Evolutionary conservation across 2,329 filamentous ascomycete species (phyloP), one percentile per base, ranked within the genome.

Genomic region (Zymoseptoria brevis): DNA sequence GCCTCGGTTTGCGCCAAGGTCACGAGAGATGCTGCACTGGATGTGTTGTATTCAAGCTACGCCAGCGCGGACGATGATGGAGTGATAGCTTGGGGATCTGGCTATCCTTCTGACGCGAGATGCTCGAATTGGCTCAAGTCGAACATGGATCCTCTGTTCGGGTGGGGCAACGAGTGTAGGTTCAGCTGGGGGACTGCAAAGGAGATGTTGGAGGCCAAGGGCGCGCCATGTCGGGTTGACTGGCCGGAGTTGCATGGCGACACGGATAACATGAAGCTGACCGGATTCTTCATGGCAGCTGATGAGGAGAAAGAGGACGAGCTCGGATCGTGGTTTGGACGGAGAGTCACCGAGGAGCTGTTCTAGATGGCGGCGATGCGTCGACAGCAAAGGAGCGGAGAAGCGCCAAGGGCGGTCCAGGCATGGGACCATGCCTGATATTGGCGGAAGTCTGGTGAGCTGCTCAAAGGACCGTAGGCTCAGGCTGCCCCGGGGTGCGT

Each of bases 171-270:
- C 22, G 92, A 97, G 75, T 96, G 90, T 72, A 82, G 94, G 4
- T 97, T 96, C 71, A 96, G 91, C 70, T 99, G 94, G 94, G 89
- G 88, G 0, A 97, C 94, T 0, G 89, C 89, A 1, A 96, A 95
- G 76, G 92, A 97, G 69, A 83, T 97, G 84, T 77, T 99, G 3
- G 92, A 96, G 66, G 77, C 79, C n/a, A 90, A 88, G 72, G 79
- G 78, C 22, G 84, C 83, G 3, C 81, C 88, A 56, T 69, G 69
- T 57, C 87, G 82, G 71, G 87, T 96, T 0, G 90, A 96, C 52
- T 97, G 93, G 93, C 90, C 91, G 0, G 80, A 77, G 11, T 84
- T 87, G 4, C 87, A 91, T 19, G 87, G 90, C 35, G 83, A 82
- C 3, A 84, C 87, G 57, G 83, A 84, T 24, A 83, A 79, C 63